Percentiles rank a stretch among this genome's conserved stretches.
These are phyloP conservation scores for Collariella sp. DNA, from an alignment of 495 filamentous ascomycete genomes.

Conservation along the genomic window DNA sequence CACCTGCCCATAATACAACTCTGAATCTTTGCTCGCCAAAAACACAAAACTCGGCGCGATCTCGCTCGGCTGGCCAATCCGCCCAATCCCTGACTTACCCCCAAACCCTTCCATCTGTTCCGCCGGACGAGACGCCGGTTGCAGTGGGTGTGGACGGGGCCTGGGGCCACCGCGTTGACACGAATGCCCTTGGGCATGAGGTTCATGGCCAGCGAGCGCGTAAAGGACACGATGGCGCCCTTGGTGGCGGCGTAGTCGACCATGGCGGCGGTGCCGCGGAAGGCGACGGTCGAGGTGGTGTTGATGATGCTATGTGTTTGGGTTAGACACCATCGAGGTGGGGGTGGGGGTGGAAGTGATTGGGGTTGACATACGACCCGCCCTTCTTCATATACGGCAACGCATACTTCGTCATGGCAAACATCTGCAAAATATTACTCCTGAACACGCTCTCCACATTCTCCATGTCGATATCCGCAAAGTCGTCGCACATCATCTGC, in stretches of 20 bases:
- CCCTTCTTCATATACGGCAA: slow-evolving; percentile 49
- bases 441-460: slow-evolving; percentile 46
- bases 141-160: slow-evolving; percentile 52
- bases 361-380: slow-evolving; percentile 22
- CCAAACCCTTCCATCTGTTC: slow-evolving; percentile 50
- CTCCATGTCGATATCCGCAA: slow-evolving; percentile 43
- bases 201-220: slow-evolving; percentile 46
- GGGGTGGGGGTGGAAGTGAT: not conserved
- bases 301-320: slow-evolving; percentile 47
- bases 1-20: slow-evolving; percentile 49
- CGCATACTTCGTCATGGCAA: slow-evolving; percentile 53
- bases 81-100: slow-evolving; percentile 35
- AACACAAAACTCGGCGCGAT: slow-evolving; percentile 57
- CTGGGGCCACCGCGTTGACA: slow-evolving; percentile 55
- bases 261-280: slow-evolving; percentile 45
- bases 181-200: slow-evolving; percentile 51
- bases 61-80: slow-evolving; percentile 53
- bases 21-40: slow-evolving; percentile 46
- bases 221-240: slow-evolving; percentile 54
- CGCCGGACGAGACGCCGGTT: slow-evolving; percentile 42
- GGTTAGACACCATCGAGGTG: slow-evolving; percentile 5
- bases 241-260: slow-evolving; percentile 56
- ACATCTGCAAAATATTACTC: slow-evolving; percentile 53
- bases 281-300: slow-evolving; percentile 47
- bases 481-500: slow-evolving; percentile 45